Conservation (phyloP, 306 rosid genomes). For the Glycine soja region DNA sequence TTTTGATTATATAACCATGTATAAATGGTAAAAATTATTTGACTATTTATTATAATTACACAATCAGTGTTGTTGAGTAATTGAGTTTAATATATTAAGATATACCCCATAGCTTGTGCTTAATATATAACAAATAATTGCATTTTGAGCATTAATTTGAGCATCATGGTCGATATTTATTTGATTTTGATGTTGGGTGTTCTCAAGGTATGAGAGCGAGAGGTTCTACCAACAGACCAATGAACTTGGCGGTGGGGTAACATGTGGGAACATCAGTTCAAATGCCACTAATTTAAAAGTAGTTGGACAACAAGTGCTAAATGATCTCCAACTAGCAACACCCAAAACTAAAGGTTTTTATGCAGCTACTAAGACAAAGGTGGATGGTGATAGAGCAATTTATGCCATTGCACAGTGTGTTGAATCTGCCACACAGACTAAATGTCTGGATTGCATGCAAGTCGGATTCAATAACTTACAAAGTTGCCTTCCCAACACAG, state of each 20-base stretch:
- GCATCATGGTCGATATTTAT: too few relatives aligned
- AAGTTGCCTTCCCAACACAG: constrained; percentile 54
- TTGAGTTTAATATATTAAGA: too few relatives aligned
- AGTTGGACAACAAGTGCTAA: constrained; percentile 34
- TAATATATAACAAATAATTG: too few relatives aligned
- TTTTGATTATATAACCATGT: too few relatives aligned
- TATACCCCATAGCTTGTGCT: too few relatives aligned
- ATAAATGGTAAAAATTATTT: too few relatives aligned
- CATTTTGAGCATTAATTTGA: too few relatives aligned
- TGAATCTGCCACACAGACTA: constrained; percentile 46
- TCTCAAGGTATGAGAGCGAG: constrained; percentile 43
- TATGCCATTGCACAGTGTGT: constrained; percentile 74
- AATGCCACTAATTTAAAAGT: not conserved
- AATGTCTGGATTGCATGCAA: constrained; percentile 56
- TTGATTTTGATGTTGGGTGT: too few relatives aligned
- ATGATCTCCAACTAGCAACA: constrained; percentile 45
- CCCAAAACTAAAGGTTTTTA: constrained; percentile 52
- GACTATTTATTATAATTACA: too few relatives aligned
- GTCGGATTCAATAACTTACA: constrained; percentile 52
- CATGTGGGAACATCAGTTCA: not conserved
- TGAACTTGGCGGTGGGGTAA: not conserved
- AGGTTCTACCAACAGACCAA: constrained; percentile 38
- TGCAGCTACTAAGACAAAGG: constrained; percentile 53
- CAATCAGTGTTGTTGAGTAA: too few relatives aligned
- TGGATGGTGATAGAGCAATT: constrained; percentile 30